These are phyloP conservation scores for Saccharomyces paradoxus DNA, from an alignment of 805 yeast species.

Conservation along the genomic window DNA sequence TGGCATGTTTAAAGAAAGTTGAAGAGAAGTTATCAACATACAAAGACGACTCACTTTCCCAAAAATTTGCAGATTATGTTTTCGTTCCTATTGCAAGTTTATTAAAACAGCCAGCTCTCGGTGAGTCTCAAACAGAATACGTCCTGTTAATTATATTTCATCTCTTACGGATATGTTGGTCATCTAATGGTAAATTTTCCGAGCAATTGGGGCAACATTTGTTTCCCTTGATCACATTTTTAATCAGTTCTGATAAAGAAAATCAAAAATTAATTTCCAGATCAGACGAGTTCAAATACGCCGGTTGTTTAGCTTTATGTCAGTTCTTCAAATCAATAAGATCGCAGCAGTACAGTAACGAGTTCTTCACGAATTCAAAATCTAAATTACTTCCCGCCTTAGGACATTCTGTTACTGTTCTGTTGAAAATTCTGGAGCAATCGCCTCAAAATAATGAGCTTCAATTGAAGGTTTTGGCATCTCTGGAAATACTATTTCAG, in stretches of 20 bases:
- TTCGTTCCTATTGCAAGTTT: slow-evolving; percentile 53
- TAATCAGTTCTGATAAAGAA: slow-evolving; percentile 32
- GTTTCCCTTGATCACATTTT: slow-evolving; percentile 38
- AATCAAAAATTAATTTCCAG: slow-evolving; percentile 16
- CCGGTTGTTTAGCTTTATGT: slow-evolving; percentile 31
- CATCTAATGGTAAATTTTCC: slow-evolving; percentile 30
- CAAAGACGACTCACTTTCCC: slow-evolving; percentile 22
- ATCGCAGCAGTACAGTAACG: slow-evolving; percentile 18
- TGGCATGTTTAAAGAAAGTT: slow-evolving; percentile 30
- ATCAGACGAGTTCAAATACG: slow-evolving; percentile 32
- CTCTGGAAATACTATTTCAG: slow-evolving; percentile 31
- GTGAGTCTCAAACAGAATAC: slow-evolving; percentile 39
- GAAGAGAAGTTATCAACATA: slow-evolving; percentile 18
- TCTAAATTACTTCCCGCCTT: slow-evolving; percentile 35
- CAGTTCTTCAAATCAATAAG: slow-evolving; percentile 29
- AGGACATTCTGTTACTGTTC: slow-evolving; percentile 41
- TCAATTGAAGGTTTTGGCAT: slow-evolving; percentile 29
- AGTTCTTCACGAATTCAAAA: slow-evolving; percentile 13
- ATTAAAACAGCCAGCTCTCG: slow-evolving; percentile 40
- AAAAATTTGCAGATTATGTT: slow-evolving; percentile 49
- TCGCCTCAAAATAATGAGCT: slow-evolving; percentile 21
- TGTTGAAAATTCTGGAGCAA: slow-evolving; percentile 31
- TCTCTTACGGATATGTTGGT: slow-evolving; percentile 45
- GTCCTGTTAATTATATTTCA: slow-evolving; percentile 38
- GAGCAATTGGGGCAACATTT: slow-evolving; percentile 37